These are phyloP conservation scores for Xerophyta viscosa DNA, from an alignment of 106 monocot genomes.

Conservation along the genomic window DNA sequence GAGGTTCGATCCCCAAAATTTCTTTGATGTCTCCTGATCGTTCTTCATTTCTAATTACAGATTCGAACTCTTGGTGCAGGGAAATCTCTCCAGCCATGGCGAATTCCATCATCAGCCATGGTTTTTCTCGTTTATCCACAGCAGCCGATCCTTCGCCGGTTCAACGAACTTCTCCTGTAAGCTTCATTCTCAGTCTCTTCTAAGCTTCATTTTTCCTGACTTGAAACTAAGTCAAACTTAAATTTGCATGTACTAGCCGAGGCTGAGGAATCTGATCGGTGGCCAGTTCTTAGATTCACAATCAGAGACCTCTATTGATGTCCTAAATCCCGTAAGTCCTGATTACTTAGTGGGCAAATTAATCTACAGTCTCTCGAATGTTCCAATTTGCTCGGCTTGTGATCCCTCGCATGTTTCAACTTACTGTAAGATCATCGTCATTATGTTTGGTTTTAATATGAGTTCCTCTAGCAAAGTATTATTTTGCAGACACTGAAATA, in stretches of 20 bases:
- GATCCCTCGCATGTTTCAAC: too few relatives aligned
- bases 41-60: neutral
- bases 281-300: constrained; percentile 80
- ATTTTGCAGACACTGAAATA: too few relatives aligned
- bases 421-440: too few relatives aligned
- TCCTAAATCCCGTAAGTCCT: constrained; percentile 75
- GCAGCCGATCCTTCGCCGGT: constrained; percentile 27
- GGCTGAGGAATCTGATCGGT: constrained; percentile 76
- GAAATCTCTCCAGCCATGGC: constrained; percentile 7
- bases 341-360: too few relatives aligned
- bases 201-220: neutral
- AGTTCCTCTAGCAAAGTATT: too few relatives aligned
- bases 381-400: too few relatives aligned
- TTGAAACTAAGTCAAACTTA: neutral
- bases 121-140: constrained; percentile 36
- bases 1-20: constrained; percentile 1
- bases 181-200: neutral
- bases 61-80: constrained; percentile 12
- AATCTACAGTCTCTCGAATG: too few relatives aligned
- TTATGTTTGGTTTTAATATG: too few relatives aligned
- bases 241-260: constrained; percentile 24
- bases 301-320: constrained; percentile 58
- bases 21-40: neutral
- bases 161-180: constrained; percentile 21
- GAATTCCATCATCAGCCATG: constrained; percentile 7